Conservation (phyloP, 805 yeast species). For the Metschnikowia vanudenii region DNA sequence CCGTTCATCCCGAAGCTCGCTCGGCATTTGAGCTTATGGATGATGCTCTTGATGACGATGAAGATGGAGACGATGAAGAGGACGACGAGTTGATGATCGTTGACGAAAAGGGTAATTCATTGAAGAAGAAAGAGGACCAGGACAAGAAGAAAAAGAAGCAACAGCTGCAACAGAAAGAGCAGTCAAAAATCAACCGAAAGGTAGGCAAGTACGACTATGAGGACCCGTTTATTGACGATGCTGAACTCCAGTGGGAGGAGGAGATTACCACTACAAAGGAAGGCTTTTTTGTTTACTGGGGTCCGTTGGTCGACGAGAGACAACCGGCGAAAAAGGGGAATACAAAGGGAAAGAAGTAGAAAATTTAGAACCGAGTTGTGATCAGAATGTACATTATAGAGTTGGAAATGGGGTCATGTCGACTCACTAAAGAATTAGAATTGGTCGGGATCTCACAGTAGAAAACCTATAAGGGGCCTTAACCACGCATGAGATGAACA, state of each 20-base stretch:
- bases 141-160: conserved; percentile 44
- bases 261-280: conserved; percentile 89
- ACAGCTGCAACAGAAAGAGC: conserved; percentile 44
- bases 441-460: too few relatives aligned
- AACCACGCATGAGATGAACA: too few relatives aligned
- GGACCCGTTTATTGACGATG: conserved; percentile 96
- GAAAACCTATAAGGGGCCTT: too few relatives aligned
- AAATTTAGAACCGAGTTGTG: not conserved
- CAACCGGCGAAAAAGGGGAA: conserved; percentile 26
- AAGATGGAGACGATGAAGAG: conserved; percentile 45
- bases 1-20: conserved; percentile 63
- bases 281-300: conserved; percentile 94
- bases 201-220: conserved; percentile 89
- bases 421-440: too few relatives aligned
- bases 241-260: conserved; percentile 89
- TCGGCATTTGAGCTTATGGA: conserved; percentile 54
- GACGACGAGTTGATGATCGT: conserved; percentile 38
- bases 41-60: conserved; percentile 50
- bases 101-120: conserved; percentile 13
- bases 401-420: not conserved
- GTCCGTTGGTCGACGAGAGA: conserved; percentile 70
- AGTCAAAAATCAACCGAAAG: conserved; percentile 57
- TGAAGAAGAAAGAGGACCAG: conserved; percentile 28
- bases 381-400: not conserved
- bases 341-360: conserved; percentile 26